phyloP scores from a whole-genome alignment of 805 yeast species.

The Starmerella bombi region DNA sequence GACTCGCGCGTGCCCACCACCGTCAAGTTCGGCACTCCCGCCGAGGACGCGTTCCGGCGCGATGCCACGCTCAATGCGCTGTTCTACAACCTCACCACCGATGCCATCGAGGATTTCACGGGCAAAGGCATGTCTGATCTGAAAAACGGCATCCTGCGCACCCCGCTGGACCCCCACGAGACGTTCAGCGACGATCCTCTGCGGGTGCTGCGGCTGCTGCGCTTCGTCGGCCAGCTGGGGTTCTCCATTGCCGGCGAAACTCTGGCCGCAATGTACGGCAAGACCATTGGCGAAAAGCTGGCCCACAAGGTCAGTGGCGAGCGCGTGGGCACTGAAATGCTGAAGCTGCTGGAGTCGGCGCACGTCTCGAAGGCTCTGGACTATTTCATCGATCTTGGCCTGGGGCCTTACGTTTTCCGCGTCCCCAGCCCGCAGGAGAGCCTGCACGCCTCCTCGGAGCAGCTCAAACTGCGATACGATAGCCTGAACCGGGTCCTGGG shows the following conservation, averaged over 20 bases:
- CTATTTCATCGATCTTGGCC: conserved; percentile 40
- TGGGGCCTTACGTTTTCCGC: conserved; percentile 47
- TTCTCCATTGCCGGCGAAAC: conserved; percentile 52
- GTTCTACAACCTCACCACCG: conserved; percentile 64
- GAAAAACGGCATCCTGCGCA: conserved; percentile 54
- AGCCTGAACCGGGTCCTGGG: neutral
- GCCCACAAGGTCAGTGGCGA: conserved; percentile 72
- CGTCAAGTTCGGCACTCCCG: conserved; percentile 75
- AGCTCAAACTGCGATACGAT: neutral
- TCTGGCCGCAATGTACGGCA: conserved; percentile 46
- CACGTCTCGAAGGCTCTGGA: conserved; percentile 53
- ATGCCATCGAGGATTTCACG: conserved; percentile 73
- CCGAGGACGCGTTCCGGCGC: conserved; percentile 80
- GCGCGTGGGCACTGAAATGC: conserved; percentile 74
- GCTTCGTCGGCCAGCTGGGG: conserved; percentile 72
- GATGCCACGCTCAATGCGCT: conserved; percentile 93
- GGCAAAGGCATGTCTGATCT: conserved; percentile 63
- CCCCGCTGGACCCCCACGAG: conserved; percentile 73
- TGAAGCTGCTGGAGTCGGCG: conserved; percentile 54
- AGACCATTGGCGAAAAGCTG: conserved; percentile 45
- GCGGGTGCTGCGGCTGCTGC: conserved; percentile 66
- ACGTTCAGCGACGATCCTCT: conserved; percentile 93
- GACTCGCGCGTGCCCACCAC: conserved; percentile 71
- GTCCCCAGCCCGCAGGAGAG: neutral
- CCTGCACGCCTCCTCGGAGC: neutral